A percentile compares a stretch with the other conserved stretches of the same genome.
phyloP scores from a whole-genome alignment of 2,329 filamentous ascomycete species.

The Huntiella decipiens region DNA sequence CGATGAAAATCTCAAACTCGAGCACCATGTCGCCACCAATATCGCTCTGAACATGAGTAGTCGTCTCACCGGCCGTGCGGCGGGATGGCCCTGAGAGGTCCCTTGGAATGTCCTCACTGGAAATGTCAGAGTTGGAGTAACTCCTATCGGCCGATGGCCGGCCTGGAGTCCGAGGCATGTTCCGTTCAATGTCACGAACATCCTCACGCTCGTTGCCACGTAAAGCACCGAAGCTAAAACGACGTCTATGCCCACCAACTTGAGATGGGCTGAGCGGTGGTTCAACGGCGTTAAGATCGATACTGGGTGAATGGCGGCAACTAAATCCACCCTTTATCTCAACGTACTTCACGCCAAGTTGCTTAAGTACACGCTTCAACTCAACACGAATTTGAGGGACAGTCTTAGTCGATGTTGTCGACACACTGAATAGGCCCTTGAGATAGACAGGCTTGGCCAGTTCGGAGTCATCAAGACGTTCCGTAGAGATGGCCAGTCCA shows the following conservation, averaged over 20 bases:
- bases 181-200: conserved; percentile 36
- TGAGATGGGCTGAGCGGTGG: conserved; percentile 32
- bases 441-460: conserved; percentile 86
- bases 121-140: conserved; percentile 74
- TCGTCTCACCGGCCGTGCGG: conserved; percentile 49
- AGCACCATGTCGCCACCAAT: conserved; percentile 68
- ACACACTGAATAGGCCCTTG: conserved; percentile 93
- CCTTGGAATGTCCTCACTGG: conserved; percentile 51
- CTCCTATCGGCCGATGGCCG: conserved; percentile 42
- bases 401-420: conserved; percentile 84
- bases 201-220: conserved; percentile 51
- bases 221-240: conserved; percentile 66
- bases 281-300: conserved; percentile 60
- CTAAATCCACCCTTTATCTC: conserved; percentile 90
- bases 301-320: conserved; percentile 75
- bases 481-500: conserved; percentile 36
- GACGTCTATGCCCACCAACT: conserved; percentile 43
- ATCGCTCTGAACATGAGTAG: conserved; percentile 79
- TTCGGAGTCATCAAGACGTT: conserved; percentile 48
- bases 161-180: conserved; percentile 20
- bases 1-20: conserved; percentile 89
- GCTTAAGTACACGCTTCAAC: conserved; percentile 73
- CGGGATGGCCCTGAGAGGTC: conserved; percentile 33
- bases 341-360: conserved; percentile 73
- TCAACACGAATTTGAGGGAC: conserved; percentile 71